Percentiles rank a stretch among this genome's conserved stretches.
Evolutionary conservation across 2,329 filamentous ascomycete genomes (phyloP).

Genomic region (Fonsecaea pedrosoi): DNA sequence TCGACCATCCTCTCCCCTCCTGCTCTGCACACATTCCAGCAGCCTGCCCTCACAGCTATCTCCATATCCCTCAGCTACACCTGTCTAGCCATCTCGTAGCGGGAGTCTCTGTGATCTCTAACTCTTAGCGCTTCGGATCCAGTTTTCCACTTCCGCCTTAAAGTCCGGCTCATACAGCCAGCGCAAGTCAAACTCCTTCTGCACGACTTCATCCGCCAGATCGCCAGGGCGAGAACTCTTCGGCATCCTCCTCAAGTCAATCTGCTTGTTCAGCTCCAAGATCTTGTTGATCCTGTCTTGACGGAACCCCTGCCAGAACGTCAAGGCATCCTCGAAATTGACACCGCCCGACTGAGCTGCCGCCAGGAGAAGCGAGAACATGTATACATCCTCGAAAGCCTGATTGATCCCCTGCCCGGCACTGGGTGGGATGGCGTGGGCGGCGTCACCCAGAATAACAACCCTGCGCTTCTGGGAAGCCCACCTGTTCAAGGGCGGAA

Average conservation of each 20-base stretch:
- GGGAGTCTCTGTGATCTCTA: background rate
- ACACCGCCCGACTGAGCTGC: slow-evolving; percentile 19
- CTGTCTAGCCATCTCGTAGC: background rate
- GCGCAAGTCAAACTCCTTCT: slow-evolving; percentile 46
- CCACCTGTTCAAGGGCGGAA: slow-evolving; percentile 58
- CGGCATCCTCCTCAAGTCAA: slow-evolving; percentile 58
- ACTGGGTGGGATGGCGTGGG: slow-evolving; percentile 62
- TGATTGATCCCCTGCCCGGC: slow-evolving; percentile 64
- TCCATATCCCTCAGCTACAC: background rate
- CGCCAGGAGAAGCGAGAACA: slow-evolving; percentile 53
- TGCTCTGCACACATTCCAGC: background rate
- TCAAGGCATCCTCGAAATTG: slow-evolving; percentile 30
- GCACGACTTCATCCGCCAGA: slow-evolving; percentile 26
- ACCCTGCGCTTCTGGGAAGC: slow-evolving; percentile 58
- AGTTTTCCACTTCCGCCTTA: slow-evolving; percentile 47
- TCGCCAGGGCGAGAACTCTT: slow-evolving; percentile 16
- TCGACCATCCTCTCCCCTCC: background rate
- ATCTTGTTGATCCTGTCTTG: slow-evolving; percentile 58
- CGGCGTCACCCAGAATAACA: slow-evolving; percentile 64
- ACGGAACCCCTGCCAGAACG: slow-evolving; percentile 57
- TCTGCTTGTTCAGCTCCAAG: slow-evolving; percentile 56
- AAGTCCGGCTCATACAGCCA: slow-evolving; percentile 57
- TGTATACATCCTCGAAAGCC: slow-evolving; percentile 62
- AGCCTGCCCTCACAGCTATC: background rate
- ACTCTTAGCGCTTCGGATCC: slow-evolving; percentile 35